Evolutionary conservation across 2,329 filamentous ascomycete species (phyloP), one percentile per base, ranked within the genome.

Genomic region (Exophiala xenobiotica): DNA sequence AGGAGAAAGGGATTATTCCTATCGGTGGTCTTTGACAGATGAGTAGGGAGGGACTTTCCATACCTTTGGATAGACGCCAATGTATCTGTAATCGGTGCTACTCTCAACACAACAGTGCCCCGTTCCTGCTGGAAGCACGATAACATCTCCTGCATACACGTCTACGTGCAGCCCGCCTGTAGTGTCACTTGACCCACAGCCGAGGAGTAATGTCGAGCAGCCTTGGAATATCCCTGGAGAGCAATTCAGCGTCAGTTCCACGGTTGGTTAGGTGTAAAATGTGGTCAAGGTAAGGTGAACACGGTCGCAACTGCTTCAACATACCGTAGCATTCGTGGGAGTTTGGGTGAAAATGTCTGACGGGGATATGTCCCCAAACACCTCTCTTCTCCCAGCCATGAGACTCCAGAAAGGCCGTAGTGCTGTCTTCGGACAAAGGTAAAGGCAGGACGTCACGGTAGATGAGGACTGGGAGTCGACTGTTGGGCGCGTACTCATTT

Each of bases 251-350:
- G 23, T 56, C 29, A 65, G 51, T 12, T 67, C 44, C 26, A 51
- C 54, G 26, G 64, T 65, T 16, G 56, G 57, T 12, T 65, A 67
- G 33, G 55, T 42, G 27, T 6, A 8, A 5, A 24, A 12, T 43
- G 7, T 7, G 19, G 19, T n/a, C n/a, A n/a, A n/a, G n/a, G n/a
- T n/a, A n/a, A 38, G 20, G 12, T 37, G n/a, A 12, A n/a, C 9
- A n/a, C n/a, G n/a, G n/a, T n/a, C n/a, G n/a, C n/a, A n/a, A n/a
- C n/a, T n/a, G n/a, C n/a, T n/a, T n/a, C n/a, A n/a, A 27, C 45
- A 43, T 57, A 65, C 67, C 67, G 51, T 70, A 70, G 51, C 67
- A 70, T 56, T 70, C 67, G 57, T 70, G 67, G 2, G 66, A 67
- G 18, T 70, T 68, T 19, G 64, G 64, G 56, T 70, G 68, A 49